Conservation (phyloP, 495 filamentous ascomycete species). For the Antarctomyces pellizariae region DNA sequence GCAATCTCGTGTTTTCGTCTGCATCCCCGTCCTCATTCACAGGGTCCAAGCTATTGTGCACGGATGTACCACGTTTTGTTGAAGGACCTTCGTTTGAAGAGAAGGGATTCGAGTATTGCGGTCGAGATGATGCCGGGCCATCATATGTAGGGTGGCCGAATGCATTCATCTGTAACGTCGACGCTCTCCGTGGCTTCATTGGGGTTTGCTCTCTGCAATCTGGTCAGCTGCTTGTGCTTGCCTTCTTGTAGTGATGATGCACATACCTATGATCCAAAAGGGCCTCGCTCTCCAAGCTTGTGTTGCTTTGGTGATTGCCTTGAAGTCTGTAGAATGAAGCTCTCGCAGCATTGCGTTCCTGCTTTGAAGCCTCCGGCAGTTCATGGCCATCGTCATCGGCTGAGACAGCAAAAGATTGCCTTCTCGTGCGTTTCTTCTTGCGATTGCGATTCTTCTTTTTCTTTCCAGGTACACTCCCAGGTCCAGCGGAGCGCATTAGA, state of each 20-base stretch:
- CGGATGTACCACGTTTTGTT: constrained; percentile 2
- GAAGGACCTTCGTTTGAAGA: constrained; percentile 9
- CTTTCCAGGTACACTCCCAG: too few relatives aligned
- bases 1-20: constrained; percentile 36
- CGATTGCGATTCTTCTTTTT: constrained; percentile 26
- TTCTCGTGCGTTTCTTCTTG: constrained; percentile 35
- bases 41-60: constrained; percentile 17
- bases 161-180: constrained; percentile 15
- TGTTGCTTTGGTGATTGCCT: constrained; percentile 39
- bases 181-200: constrained; percentile 43
- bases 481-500: constrained; percentile 3
- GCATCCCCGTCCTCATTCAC: constrained; percentile 20
- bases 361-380: constrained; percentile 13
- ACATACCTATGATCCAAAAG: constrained; percentile 57
- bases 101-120: constrained; percentile 15
- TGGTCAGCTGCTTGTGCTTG: constrained; percentile 4
- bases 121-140: constrained; percentile 13
- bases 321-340: constrained; percentile 32
- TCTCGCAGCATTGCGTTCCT: constrained; percentile 14
- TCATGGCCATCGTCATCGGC: constrained; percentile 21
- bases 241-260: not conserved
- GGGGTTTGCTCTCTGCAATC: constrained; percentile 37
- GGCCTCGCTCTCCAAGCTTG: constrained; percentile 60
- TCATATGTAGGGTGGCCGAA: constrained; percentile 15
- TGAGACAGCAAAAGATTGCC: constrained; percentile 36